These are phyloP conservation scores for Epichloe sylvatica DNA, from an alignment of 2,329 filamentous ascomycete species.

Conservation along the genomic window DNA sequence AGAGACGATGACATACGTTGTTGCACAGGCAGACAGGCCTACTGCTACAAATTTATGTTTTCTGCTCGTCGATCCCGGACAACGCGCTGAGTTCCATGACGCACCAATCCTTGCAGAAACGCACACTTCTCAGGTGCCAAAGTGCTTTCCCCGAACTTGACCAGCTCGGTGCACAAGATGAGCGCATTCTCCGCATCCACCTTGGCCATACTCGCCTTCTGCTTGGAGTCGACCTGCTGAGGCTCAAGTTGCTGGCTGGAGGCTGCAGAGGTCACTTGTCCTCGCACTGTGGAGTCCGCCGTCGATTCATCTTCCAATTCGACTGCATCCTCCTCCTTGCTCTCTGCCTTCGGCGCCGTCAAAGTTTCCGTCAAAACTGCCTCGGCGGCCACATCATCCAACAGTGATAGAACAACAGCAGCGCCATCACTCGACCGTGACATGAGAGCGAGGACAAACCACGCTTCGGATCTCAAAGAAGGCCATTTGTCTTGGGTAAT, in stretches of 20 bases:
- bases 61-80: conserved; percentile 8
- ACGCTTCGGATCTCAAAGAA: conserved; percentile 43
- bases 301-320: conserved; percentile 8
- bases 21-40: too few relatives aligned
- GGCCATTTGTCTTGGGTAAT: conserved; percentile 45
- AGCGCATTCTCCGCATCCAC: conserved; percentile 49
- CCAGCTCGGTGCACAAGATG: conserved; percentile 41
- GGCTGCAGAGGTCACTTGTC: background rate
- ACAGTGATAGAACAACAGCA: conserved; percentile 26
- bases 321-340: conserved; percentile 4
- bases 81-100: conserved; percentile 35
- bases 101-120: conserved; percentile 35
- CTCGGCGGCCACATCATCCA: conserved; percentile 30
- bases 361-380: conserved; percentile 32
- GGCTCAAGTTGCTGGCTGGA: conserved; percentile 29
- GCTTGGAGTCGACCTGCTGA: conserved; percentile 31
- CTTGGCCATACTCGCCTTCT: conserved; percentile 30
- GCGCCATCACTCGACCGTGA: conserved; percentile 37
- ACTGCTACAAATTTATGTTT: background rate
- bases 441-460: conserved; percentile 50
- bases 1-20: too few relatives aligned
- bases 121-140: conserved; percentile 25
- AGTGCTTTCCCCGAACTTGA: conserved; percentile 28
- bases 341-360: conserved; percentile 25
- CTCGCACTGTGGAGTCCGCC: conserved; percentile 13